These are phyloP conservation scores for Panellus pusillus DNA, from an alignment of 768 basidiomycete genomes.

Conservation along the genomic window DNA sequence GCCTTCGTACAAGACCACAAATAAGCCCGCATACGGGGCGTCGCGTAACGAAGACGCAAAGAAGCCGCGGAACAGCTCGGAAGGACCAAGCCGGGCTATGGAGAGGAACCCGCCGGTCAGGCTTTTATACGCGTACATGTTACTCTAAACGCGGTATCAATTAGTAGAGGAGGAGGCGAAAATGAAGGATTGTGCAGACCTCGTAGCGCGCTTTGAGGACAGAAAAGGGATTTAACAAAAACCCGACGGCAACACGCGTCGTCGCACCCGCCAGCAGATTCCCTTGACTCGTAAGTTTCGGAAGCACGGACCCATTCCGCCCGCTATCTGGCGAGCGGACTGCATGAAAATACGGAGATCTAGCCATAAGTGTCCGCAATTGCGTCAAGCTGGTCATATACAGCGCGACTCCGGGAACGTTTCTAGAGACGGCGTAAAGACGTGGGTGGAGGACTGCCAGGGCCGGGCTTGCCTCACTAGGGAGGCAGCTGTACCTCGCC, in stretches of 20 bases:
- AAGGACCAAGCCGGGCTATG: conserved; percentile 69
- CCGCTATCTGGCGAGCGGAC: conserved; percentile 24
- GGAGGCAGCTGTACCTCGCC: conserved; percentile 87
- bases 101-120: conserved; percentile 57
- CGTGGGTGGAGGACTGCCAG: background rate
- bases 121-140: conserved; percentile 69
- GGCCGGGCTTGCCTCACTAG: conserved; percentile 56
- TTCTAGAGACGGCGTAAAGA: conserved; percentile 45
- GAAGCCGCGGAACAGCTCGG: conserved; percentile 84
- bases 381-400: conserved; percentile 89
- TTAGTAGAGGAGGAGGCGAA: background rate
- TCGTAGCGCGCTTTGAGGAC: conserved; percentile 92
- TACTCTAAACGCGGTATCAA: conserved; percentile 52
- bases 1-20: conserved; percentile 84
- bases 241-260: conserved; percentile 76
- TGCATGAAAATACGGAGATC: conserved; percentile 65
- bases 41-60: conserved; percentile 88
- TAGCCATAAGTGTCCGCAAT: conserved; percentile 74
- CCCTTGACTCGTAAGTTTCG: conserved; percentile 70
- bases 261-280: conserved; percentile 87
- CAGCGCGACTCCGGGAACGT: conserved; percentile 89
- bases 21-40: conserved; percentile 91
- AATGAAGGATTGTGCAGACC: conserved; percentile 41
- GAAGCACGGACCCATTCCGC: conserved; percentile 54
- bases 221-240: conserved; percentile 86